A percentile compares a stretch with the other conserved stretches of the same genome.
These are phyloP conservation scores for Pichia cactophila DNA, from an alignment of 1,139 yeast species.

Conservation along the genomic window DNA sequence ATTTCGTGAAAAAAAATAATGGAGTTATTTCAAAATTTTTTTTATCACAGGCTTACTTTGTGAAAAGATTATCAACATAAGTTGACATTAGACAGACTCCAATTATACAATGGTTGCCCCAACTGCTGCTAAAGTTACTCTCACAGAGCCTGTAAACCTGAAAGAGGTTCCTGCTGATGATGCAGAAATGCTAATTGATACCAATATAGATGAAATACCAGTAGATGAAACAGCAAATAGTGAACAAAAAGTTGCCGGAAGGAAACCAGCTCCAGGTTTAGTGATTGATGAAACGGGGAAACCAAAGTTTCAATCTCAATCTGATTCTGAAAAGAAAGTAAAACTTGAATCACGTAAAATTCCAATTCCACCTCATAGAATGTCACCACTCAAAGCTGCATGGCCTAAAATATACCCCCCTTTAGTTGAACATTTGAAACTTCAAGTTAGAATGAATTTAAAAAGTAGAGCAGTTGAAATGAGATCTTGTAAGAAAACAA, in stretches of 20 bases:
- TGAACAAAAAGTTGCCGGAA: slow-evolving; percentile 34
- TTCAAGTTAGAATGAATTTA: slow-evolving; percentile 93
- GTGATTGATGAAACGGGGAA: slow-evolving; percentile 83
- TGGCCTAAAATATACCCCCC: slow-evolving; percentile 97
- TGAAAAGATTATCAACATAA: not conserved
- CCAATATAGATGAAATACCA: slow-evolving; percentile 33
- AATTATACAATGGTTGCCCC: slow-evolving; percentile 29
- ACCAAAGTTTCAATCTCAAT: slow-evolving; percentile 78
- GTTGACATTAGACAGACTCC: not conserved
- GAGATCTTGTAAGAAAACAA: slow-evolving; percentile 74
- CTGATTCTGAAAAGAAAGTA: slow-evolving; percentile 57
- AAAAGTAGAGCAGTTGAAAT: slow-evolving; percentile 79
- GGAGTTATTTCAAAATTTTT: not conserved
- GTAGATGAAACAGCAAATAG: slow-evolving; percentile 20
- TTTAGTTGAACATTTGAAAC: slow-evolving; percentile 83
- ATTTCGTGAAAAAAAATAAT: not conserved
- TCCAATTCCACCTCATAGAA: slow-evolving; percentile 93
- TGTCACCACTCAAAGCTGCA: slow-evolving; percentile 80
- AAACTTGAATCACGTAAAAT: slow-evolving; percentile 83
- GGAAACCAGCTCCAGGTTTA: slow-evolving; percentile 34
- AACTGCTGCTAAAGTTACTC: slow-evolving; percentile 33
- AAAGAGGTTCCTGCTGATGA: not conserved
- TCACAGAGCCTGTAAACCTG: not conserved
- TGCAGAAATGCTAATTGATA: slow-evolving; percentile 52
- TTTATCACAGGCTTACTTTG: not conserved